These are phyloP conservation scores for Hemisphaericaspora xylanilytica DNA, from an alignment of 1,139 yeast genomes.

Conservation along the genomic window DNA sequence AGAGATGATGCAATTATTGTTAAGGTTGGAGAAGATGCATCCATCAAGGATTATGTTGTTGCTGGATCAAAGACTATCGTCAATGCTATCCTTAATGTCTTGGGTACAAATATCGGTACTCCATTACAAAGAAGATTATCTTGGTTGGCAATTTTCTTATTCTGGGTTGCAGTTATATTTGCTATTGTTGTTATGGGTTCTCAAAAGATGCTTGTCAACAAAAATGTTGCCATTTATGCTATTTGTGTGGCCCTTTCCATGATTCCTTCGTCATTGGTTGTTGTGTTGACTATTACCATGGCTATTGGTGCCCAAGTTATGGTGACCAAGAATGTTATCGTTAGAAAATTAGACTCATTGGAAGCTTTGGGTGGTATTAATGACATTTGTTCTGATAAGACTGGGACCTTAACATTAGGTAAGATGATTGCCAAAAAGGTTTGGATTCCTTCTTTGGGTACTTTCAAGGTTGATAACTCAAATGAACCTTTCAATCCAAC, in stretches of 20 bases:
- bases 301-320: constrained; percentile 82
- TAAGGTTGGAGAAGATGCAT: constrained; percentile 21
- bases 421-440: constrained; percentile 70
- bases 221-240: constrained; percentile 78
- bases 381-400: constrained; percentile 60
- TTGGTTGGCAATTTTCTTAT: constrained; percentile 66
- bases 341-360: constrained; percentile 72
- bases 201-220: constrained; percentile 62
- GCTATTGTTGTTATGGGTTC: constrained; percentile 82
- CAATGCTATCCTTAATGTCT: constrained; percentile 56
- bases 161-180: constrained; percentile 68
- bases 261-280: constrained; percentile 82
- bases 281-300: constrained; percentile 81
- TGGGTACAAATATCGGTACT: constrained; percentile 77
- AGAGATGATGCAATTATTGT: constrained; percentile 23
- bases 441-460: constrained; percentile 79
- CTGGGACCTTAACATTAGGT: constrained; percentile 79
- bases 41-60: constrained; percentile 44
- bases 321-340: constrained; percentile 71
- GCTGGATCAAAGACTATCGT: constrained; percentile 42
- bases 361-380: constrained; percentile 80
- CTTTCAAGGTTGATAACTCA: constrained; percentile 57
- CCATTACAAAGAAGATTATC: constrained; percentile 69
- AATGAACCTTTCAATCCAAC: constrained; percentile 75
- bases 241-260: constrained; percentile 79